Percentiles rank a stretch among this genome's conserved stretches.
Conservation (phyloP, 345 rosid species). For the Moricandia moricandioides region DNA sequence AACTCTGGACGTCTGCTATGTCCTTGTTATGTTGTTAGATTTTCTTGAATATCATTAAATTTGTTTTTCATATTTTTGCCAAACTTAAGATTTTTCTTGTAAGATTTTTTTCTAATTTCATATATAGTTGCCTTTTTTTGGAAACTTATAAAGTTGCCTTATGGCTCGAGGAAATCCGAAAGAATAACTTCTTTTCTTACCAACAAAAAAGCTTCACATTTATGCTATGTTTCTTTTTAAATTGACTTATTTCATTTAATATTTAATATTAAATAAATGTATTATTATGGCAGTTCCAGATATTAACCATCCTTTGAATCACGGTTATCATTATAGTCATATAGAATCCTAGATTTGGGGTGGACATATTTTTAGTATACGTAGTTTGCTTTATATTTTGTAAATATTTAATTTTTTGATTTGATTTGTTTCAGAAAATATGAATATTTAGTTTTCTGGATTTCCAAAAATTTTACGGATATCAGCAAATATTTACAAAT, state of each 20-base stretch:
- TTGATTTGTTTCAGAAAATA: no score
- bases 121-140: background rate
- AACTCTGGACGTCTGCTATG: constrained; percentile 2
- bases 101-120: background rate
- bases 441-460: no score
- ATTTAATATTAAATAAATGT: background rate
- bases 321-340: background rate
- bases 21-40: background rate
- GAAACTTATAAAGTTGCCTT: background rate
- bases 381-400: no score
- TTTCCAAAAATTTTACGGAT: no score
- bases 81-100: background rate
- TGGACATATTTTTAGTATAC: no score
- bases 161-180: constrained; percentile 15
- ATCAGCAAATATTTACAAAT: no score
- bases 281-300: background rate
- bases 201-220: background rate
- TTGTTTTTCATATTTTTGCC: background rate
- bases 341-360: no score
- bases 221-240: background rate
- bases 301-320: background rate
- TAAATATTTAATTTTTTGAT: no score
- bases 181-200: background rate
- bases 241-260: no score
- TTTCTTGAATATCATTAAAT: background rate